These are phyloP conservation scores for Fusarium sp. DNA, from an alignment of 2,329 filamentous ascomycete species.

Conservation along the genomic window DNA sequence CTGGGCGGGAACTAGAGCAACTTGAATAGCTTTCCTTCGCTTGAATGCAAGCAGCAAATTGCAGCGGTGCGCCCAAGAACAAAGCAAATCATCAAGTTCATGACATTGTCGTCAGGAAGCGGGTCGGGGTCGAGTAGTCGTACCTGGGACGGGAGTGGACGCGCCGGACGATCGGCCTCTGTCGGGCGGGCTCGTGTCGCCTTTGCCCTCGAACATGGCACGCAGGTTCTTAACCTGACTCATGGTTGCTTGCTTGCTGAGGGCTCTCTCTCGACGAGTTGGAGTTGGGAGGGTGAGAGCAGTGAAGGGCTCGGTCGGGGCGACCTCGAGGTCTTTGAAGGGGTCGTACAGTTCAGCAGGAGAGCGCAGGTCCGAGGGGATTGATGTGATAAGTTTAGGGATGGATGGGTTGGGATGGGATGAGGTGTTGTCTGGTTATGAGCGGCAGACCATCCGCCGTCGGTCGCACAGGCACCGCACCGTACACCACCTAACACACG, in stretches of 20 bases:
- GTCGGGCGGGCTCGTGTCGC: constrained; percentile 72
- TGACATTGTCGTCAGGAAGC: constrained; percentile 4
- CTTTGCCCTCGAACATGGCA: constrained; percentile 84
- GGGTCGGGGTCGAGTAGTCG: constrained; percentile 23
- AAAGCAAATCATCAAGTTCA: constrained; percentile 13
- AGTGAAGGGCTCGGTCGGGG: constrained; percentile 34
- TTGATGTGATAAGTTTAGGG: constrained; percentile 19
- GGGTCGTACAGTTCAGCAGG: constrained; percentile 18
- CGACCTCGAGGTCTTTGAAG: constrained; percentile 37
- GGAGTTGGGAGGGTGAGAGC: constrained; percentile 37
- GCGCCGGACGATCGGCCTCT: constrained; percentile 76
- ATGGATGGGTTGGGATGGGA: constrained; percentile 29
- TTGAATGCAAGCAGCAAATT: constrained; percentile 21
- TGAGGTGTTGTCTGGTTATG: constrained; percentile 39
- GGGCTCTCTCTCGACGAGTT: constrained; percentile 23
- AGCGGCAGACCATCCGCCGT: constrained; percentile 17
- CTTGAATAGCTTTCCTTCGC: constrained; percentile 6
- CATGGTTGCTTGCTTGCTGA: constrained; percentile 58
- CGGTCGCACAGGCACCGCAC: constrained; percentile 28
- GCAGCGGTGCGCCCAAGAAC: constrained; percentile 23
- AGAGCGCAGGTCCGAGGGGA: constrained; percentile 1
- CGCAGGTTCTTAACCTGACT: constrained; percentile 80
- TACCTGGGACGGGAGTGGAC: constrained; percentile 50
- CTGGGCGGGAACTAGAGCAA: background rate
- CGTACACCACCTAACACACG: constrained; percentile 2